Base-by-base conservation (phyloP, 2,329 filamentous ascomycete genomes). In the Hypoxylon sp. region DNA sequence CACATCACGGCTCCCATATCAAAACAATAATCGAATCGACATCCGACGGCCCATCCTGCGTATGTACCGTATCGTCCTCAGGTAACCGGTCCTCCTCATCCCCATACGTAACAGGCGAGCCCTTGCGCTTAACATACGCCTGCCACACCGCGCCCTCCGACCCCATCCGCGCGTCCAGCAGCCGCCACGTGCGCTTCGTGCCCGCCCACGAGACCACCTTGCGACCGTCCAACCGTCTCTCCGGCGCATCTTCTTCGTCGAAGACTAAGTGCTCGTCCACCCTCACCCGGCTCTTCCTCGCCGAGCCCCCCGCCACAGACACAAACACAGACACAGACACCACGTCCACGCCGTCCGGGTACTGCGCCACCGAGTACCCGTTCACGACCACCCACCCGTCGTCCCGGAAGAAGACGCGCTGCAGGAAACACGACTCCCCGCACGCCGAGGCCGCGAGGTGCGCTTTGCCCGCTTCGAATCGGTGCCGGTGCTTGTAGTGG, bases 321-420 rank as follows among this genome's bases (percentile, higher is more conserved):
- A 62, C 5, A 5, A n/a, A n/a, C n/a, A n/a, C n/a, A n/a, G n/a
- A n/a, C 6, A 70, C 34, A 17, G 71, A 32, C 6, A 62, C 5
- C 5, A 61, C 63, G 34, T 73, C 74, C 32, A 81, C 75, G 1
- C 80, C 79, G 57, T 80, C 77, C 0, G 79, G 78, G 68, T 84
- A 83, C 51, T 83, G 78, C 43, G 77, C 79, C 63, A 85, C 77
- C 30, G 82, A 81, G 71, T 82, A 77, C 4, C 83, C 83, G 66
- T 84, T 85, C 46, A 83, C 80, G 4, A 85, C 77, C 3, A 84
- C 77, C 83, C 83, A 85, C 70, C 80, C 77, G 71, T 84, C 82
- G 41, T 73, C 75, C 3, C 58, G 57, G 73, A 85, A 84, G 32
- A 77, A 72, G 65, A 82, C 84, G 5, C 82, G 80, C 70, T 84